Evolutionary conservation across 2,329 filamentous ascomycete genomes (phyloP).

Genomic region (Ceratocystis diversiconidia): DNA sequence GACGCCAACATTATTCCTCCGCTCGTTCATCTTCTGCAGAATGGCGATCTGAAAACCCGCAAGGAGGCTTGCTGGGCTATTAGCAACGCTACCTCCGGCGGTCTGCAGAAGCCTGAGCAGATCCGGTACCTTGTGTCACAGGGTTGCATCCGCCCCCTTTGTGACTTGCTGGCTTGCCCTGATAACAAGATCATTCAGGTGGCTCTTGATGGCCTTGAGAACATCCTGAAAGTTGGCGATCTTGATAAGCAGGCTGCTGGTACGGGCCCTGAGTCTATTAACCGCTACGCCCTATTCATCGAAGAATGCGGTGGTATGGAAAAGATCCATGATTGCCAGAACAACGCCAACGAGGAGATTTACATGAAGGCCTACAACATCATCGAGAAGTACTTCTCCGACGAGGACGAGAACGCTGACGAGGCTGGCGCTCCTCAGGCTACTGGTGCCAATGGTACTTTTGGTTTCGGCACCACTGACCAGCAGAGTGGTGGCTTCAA

Average conservation of each 20-base stretch:
- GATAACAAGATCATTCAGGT: conserved; percentile 99
- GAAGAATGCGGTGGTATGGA: conserved; percentile 99
- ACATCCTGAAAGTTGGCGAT: conserved; percentile 98
- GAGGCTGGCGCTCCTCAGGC: conserved; percentile 55
- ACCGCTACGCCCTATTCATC: conserved; percentile 94
- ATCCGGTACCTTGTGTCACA: conserved; percentile 87
- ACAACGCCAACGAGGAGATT: conserved; percentile 99
- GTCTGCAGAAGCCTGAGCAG: conserved; percentile 96
- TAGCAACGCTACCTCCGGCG: conserved; percentile 93
- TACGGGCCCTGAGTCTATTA: conserved; percentile 64
- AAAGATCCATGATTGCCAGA: conserved; percentile 99
- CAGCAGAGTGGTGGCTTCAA: conserved; percentile 74
- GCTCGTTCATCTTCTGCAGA: conserved; percentile 86
- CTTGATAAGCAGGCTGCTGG: conserved; percentile 88
- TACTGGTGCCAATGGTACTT: conserved; percentile 55
- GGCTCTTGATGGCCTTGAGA: conserved; percentile 91
- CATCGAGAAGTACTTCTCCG: conserved; percentile 99
- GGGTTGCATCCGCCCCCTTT: conserved; percentile 94
- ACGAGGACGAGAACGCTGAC: conserved; percentile 88
- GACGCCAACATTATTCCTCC: conserved; percentile 95
- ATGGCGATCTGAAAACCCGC: conserved; percentile 96
- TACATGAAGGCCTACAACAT: conserved; percentile 99
- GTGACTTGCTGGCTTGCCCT: conserved; percentile 85
- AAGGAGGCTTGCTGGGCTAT: conserved; percentile 99
- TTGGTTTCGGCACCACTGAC: conserved; percentile 60